Conservation (phyloP, 2,329 filamentous ascomycete genomes). For the Epichloe sylvatica region DNA sequence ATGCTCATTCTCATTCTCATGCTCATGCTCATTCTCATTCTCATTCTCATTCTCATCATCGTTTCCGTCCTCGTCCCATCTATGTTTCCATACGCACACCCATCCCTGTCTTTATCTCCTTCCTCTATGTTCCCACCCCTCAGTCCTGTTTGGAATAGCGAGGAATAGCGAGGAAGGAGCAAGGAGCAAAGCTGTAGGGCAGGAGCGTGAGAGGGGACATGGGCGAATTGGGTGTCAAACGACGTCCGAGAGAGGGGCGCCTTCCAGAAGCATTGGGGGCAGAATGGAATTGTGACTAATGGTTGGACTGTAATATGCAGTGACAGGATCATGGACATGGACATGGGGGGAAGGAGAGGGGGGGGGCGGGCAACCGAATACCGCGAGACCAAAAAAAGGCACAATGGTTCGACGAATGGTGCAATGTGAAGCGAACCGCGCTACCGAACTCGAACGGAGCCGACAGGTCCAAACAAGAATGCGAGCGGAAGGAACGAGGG, state of each 20-base stretch:
- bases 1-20: not conserved
- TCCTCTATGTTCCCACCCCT: not conserved
- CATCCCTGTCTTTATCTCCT: not conserved
- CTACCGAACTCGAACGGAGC: not conserved
- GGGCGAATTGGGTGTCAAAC: not conserved
- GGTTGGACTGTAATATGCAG: constrained; percentile 7
- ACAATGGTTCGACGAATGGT: not conserved
- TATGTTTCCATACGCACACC: too few species aligned
- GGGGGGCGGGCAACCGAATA: not conserved
- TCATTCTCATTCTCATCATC: too few species aligned
- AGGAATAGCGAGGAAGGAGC: constrained; percentile 7
- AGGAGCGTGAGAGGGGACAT: not conserved
- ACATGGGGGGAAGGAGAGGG: not conserved
- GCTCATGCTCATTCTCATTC: too few species aligned
- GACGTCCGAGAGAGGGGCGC: not conserved
- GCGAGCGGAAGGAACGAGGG: not conserved
- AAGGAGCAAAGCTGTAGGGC: constrained; percentile 2
- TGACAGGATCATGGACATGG: constrained; percentile 2
- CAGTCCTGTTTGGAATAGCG: not conserved
- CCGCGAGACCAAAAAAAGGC: not conserved
- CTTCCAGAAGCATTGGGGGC: constrained; percentile 7
- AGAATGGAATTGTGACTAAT: constrained; percentile 9
- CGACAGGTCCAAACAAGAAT: not conserved
- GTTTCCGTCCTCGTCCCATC: too few species aligned
- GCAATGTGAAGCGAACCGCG: not conserved